Conservation (phyloP, 495 filamentous ascomycete genomes). For the Penicillium cinerascens region DNA sequence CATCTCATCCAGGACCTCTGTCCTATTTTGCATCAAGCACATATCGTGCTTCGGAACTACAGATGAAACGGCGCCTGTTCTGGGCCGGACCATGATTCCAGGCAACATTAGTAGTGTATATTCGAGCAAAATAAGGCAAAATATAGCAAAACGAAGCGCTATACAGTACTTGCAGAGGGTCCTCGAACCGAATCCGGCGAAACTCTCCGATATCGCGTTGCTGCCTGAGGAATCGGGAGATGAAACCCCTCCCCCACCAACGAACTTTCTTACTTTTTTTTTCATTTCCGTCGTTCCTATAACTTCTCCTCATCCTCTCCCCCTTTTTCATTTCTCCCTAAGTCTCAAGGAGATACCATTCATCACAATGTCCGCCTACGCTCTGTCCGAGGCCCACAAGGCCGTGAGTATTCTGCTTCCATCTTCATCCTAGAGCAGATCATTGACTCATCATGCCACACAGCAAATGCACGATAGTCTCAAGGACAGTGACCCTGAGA, state of each 20-base stretch:
- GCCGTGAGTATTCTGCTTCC: conserved; percentile 57
- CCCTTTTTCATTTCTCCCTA: conserved; percentile 5
- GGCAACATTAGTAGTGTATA: not conserved
- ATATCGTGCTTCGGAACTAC: conserved; percentile 8
- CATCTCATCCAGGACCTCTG: not conserved
- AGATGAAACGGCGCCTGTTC: conserved; percentile 6
- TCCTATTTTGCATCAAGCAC: not conserved
- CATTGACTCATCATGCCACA: conserved; percentile 47
- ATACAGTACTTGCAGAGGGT: not conserved
- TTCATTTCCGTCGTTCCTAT: conserved; percentile 6
- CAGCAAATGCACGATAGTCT: conserved; percentile 90
- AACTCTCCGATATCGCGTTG: conserved; percentile 27
- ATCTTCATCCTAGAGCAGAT: conserved; percentile 13
- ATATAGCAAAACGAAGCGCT: not conserved
- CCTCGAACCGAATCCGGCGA: conserved; percentile 18
- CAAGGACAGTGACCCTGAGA: conserved; percentile 81
- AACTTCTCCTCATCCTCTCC: conserved; percentile 6
- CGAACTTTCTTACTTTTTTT: conserved; percentile 16
- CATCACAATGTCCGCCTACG: conserved; percentile 64
- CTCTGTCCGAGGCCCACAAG: conserved; percentile 84
- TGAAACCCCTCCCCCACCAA: conserved; percentile 25
- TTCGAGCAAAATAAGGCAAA: not conserved
- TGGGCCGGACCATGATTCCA: not conserved
- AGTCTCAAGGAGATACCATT: conserved; percentile 14
- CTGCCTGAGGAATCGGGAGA: conserved; percentile 25